These are phyloP conservation scores for Radiomyces spectabilis DNA, from an alignment of 192 early-diverging fungal species.

Conservation along the genomic window DNA sequence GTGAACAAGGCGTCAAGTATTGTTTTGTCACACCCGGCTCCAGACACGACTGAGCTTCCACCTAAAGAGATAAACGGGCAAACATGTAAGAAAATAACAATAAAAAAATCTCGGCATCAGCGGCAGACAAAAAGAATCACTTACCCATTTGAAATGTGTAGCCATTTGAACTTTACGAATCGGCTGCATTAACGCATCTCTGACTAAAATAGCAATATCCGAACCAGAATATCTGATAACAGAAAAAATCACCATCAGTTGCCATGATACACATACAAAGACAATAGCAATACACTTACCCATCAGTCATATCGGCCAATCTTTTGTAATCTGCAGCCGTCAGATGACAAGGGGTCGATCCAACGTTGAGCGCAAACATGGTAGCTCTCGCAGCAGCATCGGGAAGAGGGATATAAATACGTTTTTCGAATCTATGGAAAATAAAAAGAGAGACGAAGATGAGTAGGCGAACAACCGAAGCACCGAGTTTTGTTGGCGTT, in stretches of 20 bases:
- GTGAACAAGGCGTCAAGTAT: constrained; percentile 89
- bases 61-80: too few relatives aligned
- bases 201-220: constrained; percentile 89
- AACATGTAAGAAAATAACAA: constrained; percentile 20
- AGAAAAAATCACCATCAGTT: too few relatives aligned
- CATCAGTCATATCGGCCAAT: constrained; percentile 79
- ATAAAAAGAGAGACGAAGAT: not conserved
- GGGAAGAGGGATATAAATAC: constrained; percentile 97
- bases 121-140: constrained; percentile 6
- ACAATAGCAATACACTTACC: constrained; percentile 40
- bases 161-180: constrained; percentile 92
- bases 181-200: constrained; percentile 97
- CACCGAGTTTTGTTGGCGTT: not conserved
- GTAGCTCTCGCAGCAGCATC: constrained; percentile 77
- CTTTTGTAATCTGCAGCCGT: constrained; percentile 60
- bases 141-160: constrained; percentile 83
- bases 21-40: constrained; percentile 41
- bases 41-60: constrained; percentile 48
- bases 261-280: too few relatives aligned
- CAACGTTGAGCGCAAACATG: constrained; percentile 93
- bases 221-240: constrained; percentile 78
- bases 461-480: not conserved
- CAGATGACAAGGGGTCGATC: constrained; percentile 82
- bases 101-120: not conserved
- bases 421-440: constrained; percentile 78